Percentiles rank a stretch among this genome's conserved stretches.
phyloP scores from a whole-genome alignment of 2,329 filamentous ascomycete genomes.

The Pyrenophora teres region DNA sequence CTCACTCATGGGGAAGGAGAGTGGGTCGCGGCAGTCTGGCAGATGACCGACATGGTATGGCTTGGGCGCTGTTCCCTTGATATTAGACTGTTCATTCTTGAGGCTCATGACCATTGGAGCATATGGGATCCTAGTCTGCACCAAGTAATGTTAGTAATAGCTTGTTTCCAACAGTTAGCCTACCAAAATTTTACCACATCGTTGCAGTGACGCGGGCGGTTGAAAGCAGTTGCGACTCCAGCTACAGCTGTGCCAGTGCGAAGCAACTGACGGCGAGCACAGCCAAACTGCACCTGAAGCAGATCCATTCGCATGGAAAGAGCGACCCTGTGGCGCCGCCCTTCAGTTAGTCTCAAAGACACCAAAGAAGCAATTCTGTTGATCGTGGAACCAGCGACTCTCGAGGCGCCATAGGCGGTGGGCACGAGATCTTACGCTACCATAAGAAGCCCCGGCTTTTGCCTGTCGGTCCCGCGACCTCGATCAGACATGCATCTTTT shows the following conservation, averaged over 20 bases:
- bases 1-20: background rate
- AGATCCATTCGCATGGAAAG: background rate
- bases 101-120: background rate
- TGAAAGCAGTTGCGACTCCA: no score
- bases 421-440: slow-evolving; percentile 14
- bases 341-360: background rate
- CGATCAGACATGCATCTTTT: slow-evolving; percentile 13
- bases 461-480: slow-evolving; percentile 13
- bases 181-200: no score
- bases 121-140: background rate
- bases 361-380: slow-evolving; percentile 4
- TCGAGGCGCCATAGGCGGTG: background rate
- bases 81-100: background rate
- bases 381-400: background rate
- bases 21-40: slow-evolving; percentile 1
- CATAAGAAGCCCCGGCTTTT: slow-evolving; percentile 12
- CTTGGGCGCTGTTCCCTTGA: background rate
- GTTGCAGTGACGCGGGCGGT: no score
- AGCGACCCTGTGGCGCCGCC: background rate
- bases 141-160: background rate
- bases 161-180: background rate
- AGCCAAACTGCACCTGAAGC: background rate
- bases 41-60: slow-evolving; percentile 6
- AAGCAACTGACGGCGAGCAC: background rate
- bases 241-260: no score